These are phyloP conservation scores for Diddensiella santjacobensis DNA, from an alignment of 805 yeast genomes.

Conservation along the genomic window DNA sequence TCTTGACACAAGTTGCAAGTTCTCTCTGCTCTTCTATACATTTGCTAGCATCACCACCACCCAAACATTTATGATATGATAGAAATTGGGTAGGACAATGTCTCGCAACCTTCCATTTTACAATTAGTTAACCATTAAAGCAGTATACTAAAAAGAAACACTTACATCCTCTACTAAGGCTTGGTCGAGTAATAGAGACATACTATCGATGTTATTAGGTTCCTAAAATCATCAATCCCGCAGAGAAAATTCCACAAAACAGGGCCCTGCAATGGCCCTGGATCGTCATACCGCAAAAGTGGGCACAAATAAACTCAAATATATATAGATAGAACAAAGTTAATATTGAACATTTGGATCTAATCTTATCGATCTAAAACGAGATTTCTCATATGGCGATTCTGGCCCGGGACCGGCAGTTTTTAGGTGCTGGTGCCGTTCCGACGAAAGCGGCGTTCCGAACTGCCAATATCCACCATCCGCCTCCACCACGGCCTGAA, in stretches of 20 bases:
- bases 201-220: constrained; percentile 14
- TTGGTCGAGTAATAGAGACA: constrained; percentile 60
- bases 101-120: constrained; percentile 48
- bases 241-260: neutral
- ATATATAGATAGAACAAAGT: too few relatives aligned
- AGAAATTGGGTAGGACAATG: constrained; percentile 71
- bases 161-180: constrained; percentile 67
- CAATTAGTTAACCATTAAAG: constrained; percentile 1
- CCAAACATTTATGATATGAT: constrained; percentile 69
- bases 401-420: too few relatives aligned
- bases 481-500: too few relatives aligned
- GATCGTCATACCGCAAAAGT: too few relatives aligned
- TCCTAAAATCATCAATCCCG: neutral
- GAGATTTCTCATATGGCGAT: too few relatives aligned
- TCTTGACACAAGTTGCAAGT: constrained; percentile 60
- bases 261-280: too few relatives aligned
- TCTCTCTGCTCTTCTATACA: constrained; percentile 56
- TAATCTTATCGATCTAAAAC: too few relatives aligned
- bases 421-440: too few relatives aligned
- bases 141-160: constrained; percentile 9
- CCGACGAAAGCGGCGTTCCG: too few relatives aligned
- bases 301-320: too few relatives aligned
- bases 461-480: too few relatives aligned
- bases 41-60: constrained; percentile 46
- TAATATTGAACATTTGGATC: too few relatives aligned